Evolutionary conservation across 306 rosid species (phyloP), one percentile per base, ranked within the genome.

Genomic region (Oxytropis ochrocephala): DNA sequence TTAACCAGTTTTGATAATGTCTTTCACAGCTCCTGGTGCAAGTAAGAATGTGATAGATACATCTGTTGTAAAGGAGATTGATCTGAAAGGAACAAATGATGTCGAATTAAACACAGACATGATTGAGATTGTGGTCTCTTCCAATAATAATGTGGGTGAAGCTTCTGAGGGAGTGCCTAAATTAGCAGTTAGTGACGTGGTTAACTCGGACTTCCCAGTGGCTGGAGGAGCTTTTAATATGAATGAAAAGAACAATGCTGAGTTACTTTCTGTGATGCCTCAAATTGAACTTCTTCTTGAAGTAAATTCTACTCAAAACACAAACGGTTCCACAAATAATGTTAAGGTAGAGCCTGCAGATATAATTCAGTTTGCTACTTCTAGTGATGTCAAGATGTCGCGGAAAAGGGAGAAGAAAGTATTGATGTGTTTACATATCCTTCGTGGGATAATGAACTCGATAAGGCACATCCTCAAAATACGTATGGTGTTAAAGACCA

Each of bases 401-500:
- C 64, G 33, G 57, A 35, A 70, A 76, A 60, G 54, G 77, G 51
- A 55, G 91, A 74, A 53, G 73, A 43, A 48, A 77, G 54, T 64
- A 67, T 43, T n/a, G 11, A 71, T 62, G 70, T 65, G 19, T 71
- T 56, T 67, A 42, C 72, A 38, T 46, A 18, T 69, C 77, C 91
- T 55, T 33, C 19, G 11, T 46, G 39, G 30, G 59, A 58, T 71
- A 39, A 32, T 58, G 52, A 64, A 32, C 52, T 73, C 44, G 68
- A 33, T 60, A 70, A 64, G 39, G 75, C 83, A 19, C 73, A 49
- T 69, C 82, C 79, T 42, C 79, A 38, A 27, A 53, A 41, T 54
- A 12, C 71, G 67, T 68, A 78, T 64, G 82, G 72, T 69, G 82
- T 74, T 35, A 68, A 67, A 76, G 75, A 74, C 63, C 80, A 39